Evolutionary conservation across 139 green algal genomes (phyloP).

Genomic region (Closterium sp.): DNA sequence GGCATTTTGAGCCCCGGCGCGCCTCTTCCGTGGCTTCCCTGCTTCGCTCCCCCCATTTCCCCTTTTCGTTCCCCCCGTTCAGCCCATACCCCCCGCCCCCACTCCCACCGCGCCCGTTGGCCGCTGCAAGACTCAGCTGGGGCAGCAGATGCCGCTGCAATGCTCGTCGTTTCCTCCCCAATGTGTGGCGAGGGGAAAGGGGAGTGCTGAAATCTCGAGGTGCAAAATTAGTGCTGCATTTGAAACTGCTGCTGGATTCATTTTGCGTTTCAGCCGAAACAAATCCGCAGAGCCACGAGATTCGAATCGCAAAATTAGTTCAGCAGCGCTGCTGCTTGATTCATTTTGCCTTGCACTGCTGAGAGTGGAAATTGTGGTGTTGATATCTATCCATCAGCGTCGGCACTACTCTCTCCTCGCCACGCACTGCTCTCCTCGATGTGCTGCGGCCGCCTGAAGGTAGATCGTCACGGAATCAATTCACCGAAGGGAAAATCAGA

Average conservation of each 20-base stretch:
- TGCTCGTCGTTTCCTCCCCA: background rate
- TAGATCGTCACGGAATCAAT: background rate
- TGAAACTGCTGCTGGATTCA: too few species aligned
- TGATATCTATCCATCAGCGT: background rate
- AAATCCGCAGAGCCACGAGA: background rate
- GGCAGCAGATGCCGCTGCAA: background rate
- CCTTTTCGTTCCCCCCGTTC: too few species aligned
- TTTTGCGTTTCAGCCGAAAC: too few species aligned
- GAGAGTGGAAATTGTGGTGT: background rate
- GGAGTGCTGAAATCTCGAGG: too few species aligned
- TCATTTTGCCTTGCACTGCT: background rate
- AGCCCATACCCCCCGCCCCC: too few species aligned
- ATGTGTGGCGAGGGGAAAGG: background rate
- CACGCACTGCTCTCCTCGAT: background rate
- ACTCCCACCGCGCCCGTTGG: background rate
- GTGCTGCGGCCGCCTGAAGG: background rate
- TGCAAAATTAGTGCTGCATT: too few species aligned
- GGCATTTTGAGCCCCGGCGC: background rate
- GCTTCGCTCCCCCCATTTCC: too few species aligned
- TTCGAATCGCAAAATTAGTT: background rate
- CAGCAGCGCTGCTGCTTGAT: background rate
- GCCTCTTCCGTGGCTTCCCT: background rate
- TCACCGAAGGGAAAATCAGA: background rate
- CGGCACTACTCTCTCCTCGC: too few species aligned
- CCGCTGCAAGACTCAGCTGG: too few species aligned